phyloP scores from a whole-genome alignment of 768 basidiomycete species.

The Tephrocybe sp. region DNA sequence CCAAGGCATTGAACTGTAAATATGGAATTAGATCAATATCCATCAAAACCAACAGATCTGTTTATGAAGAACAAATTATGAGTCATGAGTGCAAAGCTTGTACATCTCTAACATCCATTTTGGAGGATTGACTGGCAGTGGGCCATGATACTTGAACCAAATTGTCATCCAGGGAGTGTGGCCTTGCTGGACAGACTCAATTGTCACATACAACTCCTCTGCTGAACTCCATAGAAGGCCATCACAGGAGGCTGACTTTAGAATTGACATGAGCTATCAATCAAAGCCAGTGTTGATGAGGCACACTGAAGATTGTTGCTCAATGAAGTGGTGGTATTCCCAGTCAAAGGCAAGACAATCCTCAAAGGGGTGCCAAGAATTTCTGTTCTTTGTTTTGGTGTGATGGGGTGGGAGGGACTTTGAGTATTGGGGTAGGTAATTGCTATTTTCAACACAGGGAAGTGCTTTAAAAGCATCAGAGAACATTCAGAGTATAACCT shows the following conservation, averaged over 20 bases:
- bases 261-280: conserved; percentile 4
- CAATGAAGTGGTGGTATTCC: conserved; percentile 3
- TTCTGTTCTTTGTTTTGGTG: too few relatives aligned
- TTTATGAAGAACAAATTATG: conserved; percentile 7
- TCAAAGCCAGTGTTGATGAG: conserved; percentile 6
- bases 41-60: conserved; percentile 12
- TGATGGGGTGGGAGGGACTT: too few relatives aligned
- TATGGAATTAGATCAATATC: conserved; percentile 13
- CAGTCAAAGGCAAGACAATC: conserved; percentile 8
- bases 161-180: conserved; percentile 22
- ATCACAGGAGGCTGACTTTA: neutral
- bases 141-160: conserved; percentile 22
- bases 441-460: too few relatives aligned
- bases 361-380: conserved; percentile 3
- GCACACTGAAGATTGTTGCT: conserved; percentile 5
- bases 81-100: neutral
- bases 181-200: conserved; percentile 19
- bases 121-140: conserved; percentile 5
- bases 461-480: too few relatives aligned
- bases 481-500: too few relatives aligned
- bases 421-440: too few relatives aligned
- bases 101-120: conserved; percentile 5
- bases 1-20: conserved; percentile 11
- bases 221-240: conserved; percentile 18
- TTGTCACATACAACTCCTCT: conserved; percentile 8